Evolutionary conservation across 768 basidiomycete species (phyloP), one percentile per base, ranked within the genome.

Genomic region (Amanita fuliginea): DNA sequence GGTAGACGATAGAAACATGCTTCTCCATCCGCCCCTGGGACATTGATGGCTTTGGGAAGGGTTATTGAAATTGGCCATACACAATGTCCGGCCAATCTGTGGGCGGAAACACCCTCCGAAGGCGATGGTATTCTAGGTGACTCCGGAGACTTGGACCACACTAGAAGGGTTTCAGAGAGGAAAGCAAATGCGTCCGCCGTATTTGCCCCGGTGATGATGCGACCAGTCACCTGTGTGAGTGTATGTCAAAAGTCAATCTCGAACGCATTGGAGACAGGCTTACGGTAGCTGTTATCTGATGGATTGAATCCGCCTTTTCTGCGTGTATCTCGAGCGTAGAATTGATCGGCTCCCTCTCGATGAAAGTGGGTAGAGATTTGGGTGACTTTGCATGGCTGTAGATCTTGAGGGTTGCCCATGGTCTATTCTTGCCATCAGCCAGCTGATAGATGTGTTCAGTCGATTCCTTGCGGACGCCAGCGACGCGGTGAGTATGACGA

Each of bases 341-440:
- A 46, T 62, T 72, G 62, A 77, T 70, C 42, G 69, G 68, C 59
- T 76, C 74, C 63, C 74, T 76, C 66, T 78, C 75, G 56, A 71
- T 73, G 59, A 73, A 75, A 18, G 72, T 73, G 7, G 76, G 75
- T 30, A 76, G 60, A 46, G 73, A 74, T 48, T 71, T 72, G 8
- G 70, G 62, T 3, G 75, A 75, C 59, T 73, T 75, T 10, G 75
- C 75, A 55, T 73, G 75, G 64, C 74, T 77, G 58, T 59, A 63
- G 51, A 76, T 60, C 45, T 65, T 71, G 49, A 76, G 68, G 39
- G 69, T 67, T 46, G 71, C 64, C 69, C 71, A 73, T 49, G 72
- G 68, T 40, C 60, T 66, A 47, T 60, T 62, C 55, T 69, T 73
- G 33, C 68, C 64, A 49, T 73, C 72, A 21, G 61, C 56, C 42